These are phyloP conservation scores for Claviceps citrina DNA, from an alignment of 2,329 filamentous ascomycete species.

Conservation along the genomic window DNA sequence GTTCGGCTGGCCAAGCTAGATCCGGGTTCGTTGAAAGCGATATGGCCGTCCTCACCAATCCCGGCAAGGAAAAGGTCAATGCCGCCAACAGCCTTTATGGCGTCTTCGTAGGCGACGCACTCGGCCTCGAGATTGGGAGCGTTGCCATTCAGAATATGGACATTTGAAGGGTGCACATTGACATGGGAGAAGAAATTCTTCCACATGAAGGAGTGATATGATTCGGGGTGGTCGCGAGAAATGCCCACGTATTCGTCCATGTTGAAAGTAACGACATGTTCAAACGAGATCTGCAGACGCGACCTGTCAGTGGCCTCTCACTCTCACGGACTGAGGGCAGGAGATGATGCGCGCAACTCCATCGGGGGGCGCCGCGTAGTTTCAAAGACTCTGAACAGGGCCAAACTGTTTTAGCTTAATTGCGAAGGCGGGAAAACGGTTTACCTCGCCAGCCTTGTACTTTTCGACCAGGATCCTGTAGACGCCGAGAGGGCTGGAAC, in stretches of 20 bases:
- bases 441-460: slow-evolving; percentile 48
- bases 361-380: no score
- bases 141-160: slow-evolving; percentile 74
- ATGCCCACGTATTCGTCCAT: slow-evolving; percentile 88
- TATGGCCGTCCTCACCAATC: slow-evolving; percentile 74
- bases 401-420: no score
- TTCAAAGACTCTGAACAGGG: background rate
- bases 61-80: slow-evolving; percentile 78
- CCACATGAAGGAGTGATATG: slow-evolving; percentile 89
- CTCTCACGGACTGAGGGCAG: background rate
- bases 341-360: background rate
- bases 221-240: slow-evolving; percentile 67
- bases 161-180: slow-evolving; percentile 66
- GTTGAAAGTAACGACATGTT: slow-evolving; percentile 82
- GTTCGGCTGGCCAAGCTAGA: slow-evolving; percentile 64
- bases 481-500: slow-evolving; percentile 63
- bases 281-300: slow-evolving; percentile 52
- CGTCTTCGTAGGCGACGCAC: slow-evolving; percentile 64
- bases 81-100: slow-evolving; percentile 58
- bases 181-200: slow-evolving; percentile 79
- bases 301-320: slow-evolving; percentile 2
- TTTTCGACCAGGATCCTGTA: slow-evolving; percentile 61
- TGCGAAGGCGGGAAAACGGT: background rate
- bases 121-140: slow-evolving; percentile 60
- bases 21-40: slow-evolving; percentile 82